These are phyloP conservation scores for Ascochyta koolunga DNA, from an alignment of 2,329 filamentous ascomycete genomes.

Conservation along the genomic window DNA sequence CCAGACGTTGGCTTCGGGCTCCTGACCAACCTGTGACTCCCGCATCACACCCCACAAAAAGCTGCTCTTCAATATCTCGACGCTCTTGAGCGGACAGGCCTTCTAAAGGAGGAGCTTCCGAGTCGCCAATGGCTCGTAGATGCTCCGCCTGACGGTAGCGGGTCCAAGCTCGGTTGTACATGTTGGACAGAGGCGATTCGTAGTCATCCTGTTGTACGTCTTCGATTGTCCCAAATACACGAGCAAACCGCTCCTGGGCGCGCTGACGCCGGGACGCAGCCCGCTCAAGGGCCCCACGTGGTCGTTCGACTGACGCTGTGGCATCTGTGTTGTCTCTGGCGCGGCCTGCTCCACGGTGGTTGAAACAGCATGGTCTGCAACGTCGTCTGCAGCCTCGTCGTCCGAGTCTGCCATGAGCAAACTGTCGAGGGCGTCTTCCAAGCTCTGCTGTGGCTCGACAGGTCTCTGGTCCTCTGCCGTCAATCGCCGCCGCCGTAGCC, in stretches of 20 bases:
- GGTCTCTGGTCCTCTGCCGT: slow-evolving; percentile 32
- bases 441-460: slow-evolving; percentile 33
- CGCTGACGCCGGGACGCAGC: slow-evolving; percentile 29
- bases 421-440: slow-evolving; percentile 45
- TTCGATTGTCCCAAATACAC: slow-evolving; percentile 55
- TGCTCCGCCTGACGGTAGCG: slow-evolving; percentile 53
- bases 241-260: slow-evolving; percentile 35
- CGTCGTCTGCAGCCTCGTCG: slow-evolving; percentile 14
- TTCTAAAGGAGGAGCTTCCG: slow-evolving; percentile 27
- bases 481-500: slow-evolving; percentile 29
- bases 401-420: slow-evolving; percentile 38
- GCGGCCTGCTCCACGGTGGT: neutral
- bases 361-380: neutral
- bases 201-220: slow-evolving; percentile 56
- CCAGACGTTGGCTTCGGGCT: slow-evolving; percentile 29
- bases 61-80: slow-evolving; percentile 40
- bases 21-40: slow-evolving; percentile 28
- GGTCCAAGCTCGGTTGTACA: slow-evolving; percentile 54
- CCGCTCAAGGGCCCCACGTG: slow-evolving; percentile 15
- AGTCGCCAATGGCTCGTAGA: slow-evolving; percentile 30
- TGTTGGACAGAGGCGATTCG: slow-evolving; percentile 55
- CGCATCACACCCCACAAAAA: slow-evolving; percentile 42
- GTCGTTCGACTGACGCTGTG: neutral
- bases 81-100: slow-evolving; percentile 32
- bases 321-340: neutral